Evolutionary conservation across 495 filamentous ascomycete genomes (phyloP).

Genomic region (Hypoxylon crocopeplum): DNA sequence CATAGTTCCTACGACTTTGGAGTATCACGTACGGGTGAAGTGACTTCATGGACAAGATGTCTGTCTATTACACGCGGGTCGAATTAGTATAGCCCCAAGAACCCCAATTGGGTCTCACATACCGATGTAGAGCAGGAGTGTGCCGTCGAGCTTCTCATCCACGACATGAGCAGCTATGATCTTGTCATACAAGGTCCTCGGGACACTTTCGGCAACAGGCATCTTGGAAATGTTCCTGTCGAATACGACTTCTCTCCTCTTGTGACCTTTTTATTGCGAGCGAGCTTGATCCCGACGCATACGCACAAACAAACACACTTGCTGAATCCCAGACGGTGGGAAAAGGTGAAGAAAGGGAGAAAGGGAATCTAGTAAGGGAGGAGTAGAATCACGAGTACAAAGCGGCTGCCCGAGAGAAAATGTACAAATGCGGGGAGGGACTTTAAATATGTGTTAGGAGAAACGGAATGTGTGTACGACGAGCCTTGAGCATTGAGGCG

Average conservation of each 20-base stretch:
- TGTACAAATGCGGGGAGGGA: constrained; percentile 34
- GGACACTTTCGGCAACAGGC: constrained; percentile 77
- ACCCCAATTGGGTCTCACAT: constrained; percentile 35
- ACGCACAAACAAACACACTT: too few relatives aligned
- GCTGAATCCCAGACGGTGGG: too few relatives aligned
- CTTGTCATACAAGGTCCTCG: constrained; percentile 97
- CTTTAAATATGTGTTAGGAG: constrained; percentile 25
- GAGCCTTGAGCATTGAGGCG: too few relatives aligned
- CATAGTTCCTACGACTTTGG: background rate
- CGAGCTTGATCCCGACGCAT: too few relatives aligned
- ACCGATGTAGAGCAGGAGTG: constrained; percentile 92
- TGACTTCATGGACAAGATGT: constrained; percentile 98
- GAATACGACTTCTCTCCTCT: constrained; percentile 4
- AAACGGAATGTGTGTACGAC: too few relatives aligned
- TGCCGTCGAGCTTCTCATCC: constrained; percentile 91
- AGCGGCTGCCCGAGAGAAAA: constrained; percentile 8
- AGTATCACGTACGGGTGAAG: constrained; percentile 73
- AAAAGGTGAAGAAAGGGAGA: background rate
- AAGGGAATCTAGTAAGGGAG: background rate
- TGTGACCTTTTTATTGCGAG: too few relatives aligned
- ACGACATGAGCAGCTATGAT: constrained; percentile 93
- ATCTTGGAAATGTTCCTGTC: constrained; percentile 68
- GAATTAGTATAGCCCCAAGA: constrained; percentile 22
- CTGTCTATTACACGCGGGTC: constrained; percentile 63
- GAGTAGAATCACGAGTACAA: background rate